Evolutionary conservation across 805 yeast genomes (phyloP).

Genomic region (Candida nitratophila): DNA sequence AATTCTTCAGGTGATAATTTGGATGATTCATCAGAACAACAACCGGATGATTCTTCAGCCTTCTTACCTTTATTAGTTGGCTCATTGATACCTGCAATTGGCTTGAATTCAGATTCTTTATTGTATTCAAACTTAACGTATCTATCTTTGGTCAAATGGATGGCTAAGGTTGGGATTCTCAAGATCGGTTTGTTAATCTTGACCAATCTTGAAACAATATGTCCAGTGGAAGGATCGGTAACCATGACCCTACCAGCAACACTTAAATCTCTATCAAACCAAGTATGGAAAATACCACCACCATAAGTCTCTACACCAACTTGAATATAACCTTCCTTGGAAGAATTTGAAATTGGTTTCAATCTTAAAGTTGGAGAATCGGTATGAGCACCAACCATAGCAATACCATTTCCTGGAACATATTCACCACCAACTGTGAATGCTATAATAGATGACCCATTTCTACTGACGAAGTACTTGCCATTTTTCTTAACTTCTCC

Average conservation of each 20-base stretch:
- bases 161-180: conserved; percentile 91
- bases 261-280: conserved; percentile 93
- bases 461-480: conserved; percentile 82
- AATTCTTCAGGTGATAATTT: conserved; percentile 48
- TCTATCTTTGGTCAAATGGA: conserved; percentile 77
- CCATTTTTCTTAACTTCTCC: conserved; percentile 45
- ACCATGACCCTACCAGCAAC: conserved; percentile 90
- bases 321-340: conserved; percentile 71
- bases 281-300: conserved; percentile 93
- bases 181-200: conserved; percentile 78
- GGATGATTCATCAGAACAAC: conserved; percentile 42
- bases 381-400: conserved; percentile 94
- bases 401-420: conserved; percentile 71
- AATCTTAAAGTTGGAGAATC: conserved; percentile 88
- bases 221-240: conserved; percentile 35
- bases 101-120: conserved; percentile 78
- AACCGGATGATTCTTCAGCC: conserved; percentile 15
- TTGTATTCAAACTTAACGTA: conserved; percentile 80
- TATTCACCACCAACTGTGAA: conserved; percentile 73
- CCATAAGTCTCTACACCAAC: conserved; percentile 94
- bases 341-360: conserved; percentile 75
- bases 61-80: conserved; percentile 6
- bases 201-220: conserved; percentile 58
- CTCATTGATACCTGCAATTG: conserved; percentile 67
- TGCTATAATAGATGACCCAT: conserved; percentile 82